Evolutionary conservation across 1,284 basidiomycete species (phyloP), one percentile per base, ranked within the genome.

Genomic region (Ganoderma multipileum): DNA sequence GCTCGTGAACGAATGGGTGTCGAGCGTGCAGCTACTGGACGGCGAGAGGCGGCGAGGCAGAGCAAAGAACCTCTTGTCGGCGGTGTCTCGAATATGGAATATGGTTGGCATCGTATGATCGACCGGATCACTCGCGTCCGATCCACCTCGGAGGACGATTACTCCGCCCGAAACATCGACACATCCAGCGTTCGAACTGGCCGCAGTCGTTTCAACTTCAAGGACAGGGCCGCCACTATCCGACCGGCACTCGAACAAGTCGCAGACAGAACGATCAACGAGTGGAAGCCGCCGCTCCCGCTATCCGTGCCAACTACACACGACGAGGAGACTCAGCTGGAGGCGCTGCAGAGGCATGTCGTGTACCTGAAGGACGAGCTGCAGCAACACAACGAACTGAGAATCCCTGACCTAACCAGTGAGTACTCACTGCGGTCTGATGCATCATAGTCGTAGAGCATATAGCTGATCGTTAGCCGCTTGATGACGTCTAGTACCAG

Each of bases 21-120:
- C 93, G 41, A n/a, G 98, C 97, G 0, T 99, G 97, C 87, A 99
- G 99, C 82, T 99, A 99, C 79, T 99, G 97, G 96, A n/a, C n/a
- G n/a, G n/a, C n/a, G n/a, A n/a, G n/a, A n/a, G n/a, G 95, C 97
- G 0, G 97, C 97, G 0, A 86, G 97, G 41, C 91, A 90, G 72
- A 96, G 94, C 79, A 96, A 97, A 75, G 96, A 98, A 76, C 97
- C 97, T 0, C 86, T 99, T 2, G 87, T 93, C 2, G 97, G 97
- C 3, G 97, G 97, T 38, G 96, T 99, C 2, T 96, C 95, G 60
- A 99, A 99, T 81, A 97, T 99, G 93, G 98, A 99, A 79, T 99
- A 99, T 77, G 97, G 97, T 12, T 99, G 97, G 97, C 97, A 92
- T 77, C 89, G 94, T 47, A 86, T 93, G 14, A 75, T 83, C 18